Conservation (phyloP, 176 grass and related monocot species). For the Melocanna baccifera region DNA sequence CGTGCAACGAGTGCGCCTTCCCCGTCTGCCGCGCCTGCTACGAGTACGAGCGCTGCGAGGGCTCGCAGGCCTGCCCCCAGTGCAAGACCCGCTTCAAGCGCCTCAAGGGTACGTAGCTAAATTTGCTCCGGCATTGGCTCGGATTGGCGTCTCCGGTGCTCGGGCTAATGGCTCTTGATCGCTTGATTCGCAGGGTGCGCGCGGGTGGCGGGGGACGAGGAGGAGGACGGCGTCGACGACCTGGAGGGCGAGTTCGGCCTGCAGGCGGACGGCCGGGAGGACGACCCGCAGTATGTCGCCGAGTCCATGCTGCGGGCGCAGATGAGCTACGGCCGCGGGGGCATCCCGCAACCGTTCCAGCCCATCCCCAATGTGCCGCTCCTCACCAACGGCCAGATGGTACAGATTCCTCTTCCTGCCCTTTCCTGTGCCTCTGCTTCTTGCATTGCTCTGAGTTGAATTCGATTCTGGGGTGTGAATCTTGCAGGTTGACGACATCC, state of each 20-base stretch:
- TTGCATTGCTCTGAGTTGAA: not conserved
- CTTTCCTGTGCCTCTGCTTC: not conserved
- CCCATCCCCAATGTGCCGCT: conserved; percentile 70
- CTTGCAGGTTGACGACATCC: conserved; percentile 79
- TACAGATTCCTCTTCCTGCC: not conserved
- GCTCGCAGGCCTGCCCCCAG: conserved; percentile 62
- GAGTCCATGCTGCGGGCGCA: conserved; percentile 66
- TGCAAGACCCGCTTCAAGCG: conserved; percentile 63
- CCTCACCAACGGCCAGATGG: conserved; percentile 92
- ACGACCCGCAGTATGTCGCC: conserved; percentile 38
- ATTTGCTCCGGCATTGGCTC: not conserved
- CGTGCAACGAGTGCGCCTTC: conserved; percentile 76
- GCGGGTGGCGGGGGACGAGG: conserved; percentile 78
- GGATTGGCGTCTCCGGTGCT: not conserved
- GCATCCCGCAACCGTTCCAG: conserved; percentile 37
- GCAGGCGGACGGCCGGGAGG: conserved; percentile 20
- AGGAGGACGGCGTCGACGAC: conserved; percentile 84
- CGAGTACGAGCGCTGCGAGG: conserved; percentile 63
- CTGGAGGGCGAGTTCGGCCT: conserved; percentile 73
- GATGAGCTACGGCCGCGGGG: conserved; percentile 77
- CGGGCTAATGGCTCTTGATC: not conserved
- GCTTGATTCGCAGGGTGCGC: conserved; percentile 40
- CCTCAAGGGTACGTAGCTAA: conserved; percentile 33
- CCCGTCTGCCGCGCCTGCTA: conserved; percentile 67
- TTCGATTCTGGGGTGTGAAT: not conserved